Percentiles rank a stretch among this genome's conserved stretches.
Conservation (phyloP, 306 rosid species). For the Luffa acutangula region DNA sequence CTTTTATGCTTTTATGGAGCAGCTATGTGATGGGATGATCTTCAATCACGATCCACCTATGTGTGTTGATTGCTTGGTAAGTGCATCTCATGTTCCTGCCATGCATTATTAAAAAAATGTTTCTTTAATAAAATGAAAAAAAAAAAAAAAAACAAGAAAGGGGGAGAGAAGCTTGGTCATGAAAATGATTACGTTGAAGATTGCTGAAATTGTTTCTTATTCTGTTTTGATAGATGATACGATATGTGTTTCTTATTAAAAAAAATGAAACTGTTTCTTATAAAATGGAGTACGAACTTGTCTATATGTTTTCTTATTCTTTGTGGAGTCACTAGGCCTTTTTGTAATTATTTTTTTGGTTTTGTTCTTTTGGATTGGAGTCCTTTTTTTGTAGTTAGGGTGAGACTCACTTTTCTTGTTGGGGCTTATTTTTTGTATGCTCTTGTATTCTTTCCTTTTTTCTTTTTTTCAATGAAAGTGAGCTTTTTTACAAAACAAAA, state of each 20-base stretch:
- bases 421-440: too few species aligned
- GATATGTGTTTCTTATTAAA: background rate
- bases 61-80: conserved; percentile 85
- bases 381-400: too few species aligned
- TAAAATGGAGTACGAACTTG: background rate
- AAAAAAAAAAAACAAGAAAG: background rate
- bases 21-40: conserved; percentile 87
- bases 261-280: background rate
- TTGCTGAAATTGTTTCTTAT: background rate
- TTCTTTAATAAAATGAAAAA: background rate
- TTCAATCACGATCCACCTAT: conserved; percentile 84
- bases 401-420: too few species aligned
- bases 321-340: too few species aligned
- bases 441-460: too few species aligned
- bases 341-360: too few species aligned
- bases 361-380: too few species aligned
- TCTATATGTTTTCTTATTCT: background rate
- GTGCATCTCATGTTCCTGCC: conserved; percentile 15
- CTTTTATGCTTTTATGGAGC: conserved; percentile 33
- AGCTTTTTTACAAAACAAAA: too few species aligned
- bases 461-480: too few species aligned
- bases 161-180: background rate
- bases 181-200: background rate
- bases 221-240: background rate
- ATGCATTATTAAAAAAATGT: background rate